Evolutionary conservation across 2,329 filamentous ascomycete species (phyloP), one percentile per base, ranked within the genome.

Genomic region (Tothia fuscella): DNA sequence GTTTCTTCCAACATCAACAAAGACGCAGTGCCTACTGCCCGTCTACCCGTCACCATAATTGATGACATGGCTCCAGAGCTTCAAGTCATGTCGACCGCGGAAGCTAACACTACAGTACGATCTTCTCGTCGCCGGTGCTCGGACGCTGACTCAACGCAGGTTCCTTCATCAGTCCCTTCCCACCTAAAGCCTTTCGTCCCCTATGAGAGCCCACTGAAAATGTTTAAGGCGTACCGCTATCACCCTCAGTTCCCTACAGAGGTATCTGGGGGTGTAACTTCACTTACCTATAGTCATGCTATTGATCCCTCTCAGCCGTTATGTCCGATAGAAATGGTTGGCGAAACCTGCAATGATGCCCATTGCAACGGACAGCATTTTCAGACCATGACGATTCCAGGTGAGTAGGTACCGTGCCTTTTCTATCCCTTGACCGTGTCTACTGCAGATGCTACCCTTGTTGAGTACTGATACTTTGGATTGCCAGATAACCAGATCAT

Each of bases 271-370:
- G 89, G 89, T 32, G 80, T 87, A 56, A 80, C 82, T 56, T 96
- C 91, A 49, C 71, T 93, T 66, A 96, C 88, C 32, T 96, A 89
- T 65, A 95, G 85, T 64, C 84, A 93, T 62, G 80, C 79, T 51
- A 93, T 98, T 61, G 78, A 95, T 57, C 70, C 78, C 19, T 70
- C 76, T 46, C 78, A 74, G 51, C 73, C 75, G 47, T 56, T 96
- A 37, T 98, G 91, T 61, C 80, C 77, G 28, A 80, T 76, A 53
- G 84, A 93, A 60, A 65, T 83, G 48, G 68, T 71, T 36, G 78
- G 78, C 40, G 76, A 77, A 46, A 66, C 70, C 50, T 96, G 91
- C 71, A 79, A 80, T 50, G 83, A 88, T 55, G 58, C 65, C 45
- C 67, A 73, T 42, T 98, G 91, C 63, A 65, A 76, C 43, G 79